A percentile compares a stretch with the other conserved stretches of the same genome.
These are phyloP conservation scores for Hymenoscyphus occultus DNA, from an alignment of 2,329 filamentous ascomycete genomes.

Conservation along the genomic window DNA sequence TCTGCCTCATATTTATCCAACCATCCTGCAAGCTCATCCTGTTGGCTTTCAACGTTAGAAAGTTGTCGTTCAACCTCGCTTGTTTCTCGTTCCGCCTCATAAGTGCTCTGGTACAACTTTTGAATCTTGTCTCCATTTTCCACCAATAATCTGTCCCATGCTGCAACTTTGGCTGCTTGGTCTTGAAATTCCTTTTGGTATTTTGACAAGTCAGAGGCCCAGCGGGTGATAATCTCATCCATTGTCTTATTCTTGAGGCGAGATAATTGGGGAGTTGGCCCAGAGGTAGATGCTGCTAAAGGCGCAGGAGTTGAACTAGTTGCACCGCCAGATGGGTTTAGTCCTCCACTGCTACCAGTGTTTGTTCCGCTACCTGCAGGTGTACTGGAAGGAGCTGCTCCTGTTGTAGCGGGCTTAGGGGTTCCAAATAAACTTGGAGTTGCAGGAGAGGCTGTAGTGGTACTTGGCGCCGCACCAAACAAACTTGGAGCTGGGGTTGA, in stretches of 20 bases:
- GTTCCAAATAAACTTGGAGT: constrained; percentile 16
- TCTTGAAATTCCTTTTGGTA: constrained; percentile 96
- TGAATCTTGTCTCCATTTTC: constrained; percentile 95
- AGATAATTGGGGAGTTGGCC: constrained; percentile 79
- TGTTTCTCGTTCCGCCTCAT: constrained; percentile 89
- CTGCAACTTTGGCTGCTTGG: constrained; percentile 79
- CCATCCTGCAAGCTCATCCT: constrained; percentile 84
- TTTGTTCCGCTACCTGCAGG: constrained; percentile 20
- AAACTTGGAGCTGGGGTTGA: constrained; percentile 16
- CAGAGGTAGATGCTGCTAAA: constrained; percentile 72
- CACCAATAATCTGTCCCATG: constrained; percentile 87
- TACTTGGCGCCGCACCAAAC: constrained; percentile 2
- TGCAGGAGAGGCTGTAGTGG: constrained; percentile 4
- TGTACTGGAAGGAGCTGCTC: constrained; percentile 17
- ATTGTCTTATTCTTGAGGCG: constrained; percentile 97
- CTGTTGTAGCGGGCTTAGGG: constrained; percentile 4
- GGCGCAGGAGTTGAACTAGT: constrained; percentile 19
- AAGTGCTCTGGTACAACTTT: constrained; percentile 85
- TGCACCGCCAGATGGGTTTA: constrained; percentile 17
- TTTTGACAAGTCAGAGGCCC: constrained; percentile 91
- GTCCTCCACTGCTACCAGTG: constrained; percentile 11
- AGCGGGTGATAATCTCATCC: constrained; percentile 96
- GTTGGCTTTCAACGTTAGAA: constrained; percentile 83
- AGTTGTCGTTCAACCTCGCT: constrained; percentile 93
- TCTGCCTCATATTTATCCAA: constrained; percentile 89